Evolutionary conservation across 352 stramenopile species (phyloP).

Genomic region (Globisporangium perplexum): DNA sequence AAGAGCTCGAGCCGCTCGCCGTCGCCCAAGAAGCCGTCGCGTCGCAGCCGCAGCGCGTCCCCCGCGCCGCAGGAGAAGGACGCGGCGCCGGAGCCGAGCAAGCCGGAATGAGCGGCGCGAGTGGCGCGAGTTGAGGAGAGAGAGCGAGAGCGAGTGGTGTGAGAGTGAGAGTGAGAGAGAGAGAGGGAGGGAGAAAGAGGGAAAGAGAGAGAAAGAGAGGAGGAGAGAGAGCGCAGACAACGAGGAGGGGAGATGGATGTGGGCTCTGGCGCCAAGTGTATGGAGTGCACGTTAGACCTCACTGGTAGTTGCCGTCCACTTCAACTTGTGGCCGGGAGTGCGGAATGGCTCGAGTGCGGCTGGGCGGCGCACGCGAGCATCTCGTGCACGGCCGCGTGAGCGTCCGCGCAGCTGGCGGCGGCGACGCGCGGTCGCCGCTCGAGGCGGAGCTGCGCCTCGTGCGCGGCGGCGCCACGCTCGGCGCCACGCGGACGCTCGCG

Average conservation of each 20-base stretch:
- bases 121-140: too few species aligned
- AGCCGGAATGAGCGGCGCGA: conserved; percentile 9
- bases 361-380: conserved; percentile 8
- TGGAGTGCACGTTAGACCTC: not conserved
- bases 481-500: conserved; percentile 1
- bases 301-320: not conserved
- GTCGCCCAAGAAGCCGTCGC: conserved; percentile 31
- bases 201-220: not conserved
- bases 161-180: not conserved
- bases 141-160: not conserved
- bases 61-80: conserved; percentile 1
- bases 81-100: conserved; percentile 11
- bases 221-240: not conserved
- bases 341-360: not conserved
- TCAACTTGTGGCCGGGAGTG: not conserved
- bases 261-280: not conserved
- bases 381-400: conserved; percentile 3
- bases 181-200: not conserved
- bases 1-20: conserved; percentile 38
- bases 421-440: not conserved
- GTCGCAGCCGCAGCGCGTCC: conserved; percentile 39
- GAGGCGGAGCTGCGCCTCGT: conserved; percentile 3
- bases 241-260: too few species aligned
- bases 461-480: not conserved
- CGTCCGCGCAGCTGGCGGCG: not conserved